Evolutionary conservation across 2,329 filamentous ascomycete species (phyloP).

Genomic region (Ascochyta koolunga): DNA sequence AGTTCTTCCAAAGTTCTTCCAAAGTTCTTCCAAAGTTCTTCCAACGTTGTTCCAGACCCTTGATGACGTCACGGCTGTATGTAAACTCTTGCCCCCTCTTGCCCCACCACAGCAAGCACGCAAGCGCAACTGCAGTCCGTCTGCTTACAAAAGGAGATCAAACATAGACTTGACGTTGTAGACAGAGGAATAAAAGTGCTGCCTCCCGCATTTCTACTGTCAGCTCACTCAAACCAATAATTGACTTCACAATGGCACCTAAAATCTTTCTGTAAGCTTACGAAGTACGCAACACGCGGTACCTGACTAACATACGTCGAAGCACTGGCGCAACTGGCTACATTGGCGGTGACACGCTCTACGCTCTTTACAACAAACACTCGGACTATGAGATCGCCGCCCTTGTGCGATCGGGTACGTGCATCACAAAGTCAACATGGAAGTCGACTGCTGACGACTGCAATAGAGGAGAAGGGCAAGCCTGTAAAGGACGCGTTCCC

Average conservation of each 20-base stretch:
- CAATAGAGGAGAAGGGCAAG: slow-evolving; percentile 51
- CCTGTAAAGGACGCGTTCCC: slow-evolving; percentile 53
- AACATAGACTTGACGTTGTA: neutral
- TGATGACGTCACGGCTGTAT: slow-evolving; percentile 7
- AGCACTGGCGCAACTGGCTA: slow-evolving; percentile 40
- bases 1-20: neutral
- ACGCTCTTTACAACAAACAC: slow-evolving; percentile 51
- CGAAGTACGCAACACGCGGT: neutral
- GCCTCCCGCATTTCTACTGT: neutral
- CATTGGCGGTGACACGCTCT: slow-evolving; percentile 50
- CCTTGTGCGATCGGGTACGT: slow-evolving; percentile 47
- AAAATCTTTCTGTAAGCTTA: slow-evolving; percentile 31
- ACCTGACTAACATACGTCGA: neutral
- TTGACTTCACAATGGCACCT: slow-evolving; percentile 22
- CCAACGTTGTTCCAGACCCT: slow-evolving; percentile 1
- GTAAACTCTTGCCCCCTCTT: neutral
- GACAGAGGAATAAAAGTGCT: neutral
- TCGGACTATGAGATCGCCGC: slow-evolving; percentile 55
- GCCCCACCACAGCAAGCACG: neutral
- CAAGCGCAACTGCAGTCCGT: neutral
- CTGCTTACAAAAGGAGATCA: slow-evolving; percentile 1
- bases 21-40: slow-evolving; percentile 4
- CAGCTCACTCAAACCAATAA: neutral
- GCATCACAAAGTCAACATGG: neutral
- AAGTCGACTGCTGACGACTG: neutral